Evolutionary conservation across 2,329 filamentous ascomycete species (phyloP).

Genomic region (Diaporthe eres): DNA sequence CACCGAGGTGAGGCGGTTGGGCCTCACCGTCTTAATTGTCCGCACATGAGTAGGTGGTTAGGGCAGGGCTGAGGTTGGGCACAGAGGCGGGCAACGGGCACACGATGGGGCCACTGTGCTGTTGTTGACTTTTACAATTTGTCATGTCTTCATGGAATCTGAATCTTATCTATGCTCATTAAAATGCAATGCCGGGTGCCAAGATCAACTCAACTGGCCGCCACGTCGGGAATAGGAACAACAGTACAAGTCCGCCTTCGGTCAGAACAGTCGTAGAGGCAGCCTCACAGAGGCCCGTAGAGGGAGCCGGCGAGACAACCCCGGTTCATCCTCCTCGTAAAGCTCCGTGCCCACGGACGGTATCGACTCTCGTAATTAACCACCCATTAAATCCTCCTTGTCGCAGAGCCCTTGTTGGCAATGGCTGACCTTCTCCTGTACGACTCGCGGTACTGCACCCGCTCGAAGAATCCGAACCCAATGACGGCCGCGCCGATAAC

Average conservation of each 20-base stretch:
- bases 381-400: constrained; percentile 48
- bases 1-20: constrained; percentile 17
- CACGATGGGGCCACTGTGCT: neutral
- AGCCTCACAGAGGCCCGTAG: constrained; percentile 20
- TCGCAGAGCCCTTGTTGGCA: constrained; percentile 51
- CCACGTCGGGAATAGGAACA: constrained; percentile 1
- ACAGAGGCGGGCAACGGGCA: neutral
- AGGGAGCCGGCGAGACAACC: neutral
- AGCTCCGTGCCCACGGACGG: neutral
- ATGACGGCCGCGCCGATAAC: constrained; percentile 69
- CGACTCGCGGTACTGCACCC: constrained; percentile 75
- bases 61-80: neutral
- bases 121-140: neutral
- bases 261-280: neutral
- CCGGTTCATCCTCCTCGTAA: neutral
- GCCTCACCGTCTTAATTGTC: neutral
- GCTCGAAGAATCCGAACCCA: constrained; percentile 75
- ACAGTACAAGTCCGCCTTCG: neutral
- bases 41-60: neutral
- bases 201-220: constrained; percentile 10
- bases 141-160: constrained; percentile 37
- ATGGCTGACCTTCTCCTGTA: constrained; percentile 68
- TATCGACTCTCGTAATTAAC: neutral
- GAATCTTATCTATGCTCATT: constrained; percentile 38
- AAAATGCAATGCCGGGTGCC: constrained; percentile 25